Conservation (phyloP, 495 filamentous ascomycete species). For the Melanomma pulvis-pyrius region DNA sequence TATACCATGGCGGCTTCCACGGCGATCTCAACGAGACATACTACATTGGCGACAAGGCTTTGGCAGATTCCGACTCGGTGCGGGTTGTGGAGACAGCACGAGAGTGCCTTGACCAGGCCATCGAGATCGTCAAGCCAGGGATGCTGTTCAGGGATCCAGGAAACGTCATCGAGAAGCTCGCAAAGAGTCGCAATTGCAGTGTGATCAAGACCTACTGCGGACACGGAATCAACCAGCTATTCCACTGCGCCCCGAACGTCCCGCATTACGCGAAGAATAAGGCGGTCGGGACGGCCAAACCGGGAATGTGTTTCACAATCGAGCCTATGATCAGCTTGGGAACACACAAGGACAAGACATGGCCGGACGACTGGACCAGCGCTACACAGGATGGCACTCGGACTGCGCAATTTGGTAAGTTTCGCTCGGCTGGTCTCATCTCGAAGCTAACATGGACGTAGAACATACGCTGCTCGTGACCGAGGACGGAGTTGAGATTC, state of each 20-base stretch:
- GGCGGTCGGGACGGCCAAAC: constrained; percentile 48
- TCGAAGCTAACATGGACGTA: constrained; percentile 40
- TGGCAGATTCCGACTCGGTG: constrained; percentile 46
- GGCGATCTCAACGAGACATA: constrained; percentile 52
- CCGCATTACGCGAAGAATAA: constrained; percentile 55
- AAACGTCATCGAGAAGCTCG: constrained; percentile 49
- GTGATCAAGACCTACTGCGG: constrained; percentile 51
- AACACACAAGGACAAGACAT: constrained; percentile 49
- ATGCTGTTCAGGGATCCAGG: constrained; percentile 49
- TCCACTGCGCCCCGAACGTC: constrained; percentile 49
- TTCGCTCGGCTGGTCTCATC: not conserved
- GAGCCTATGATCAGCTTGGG: constrained; percentile 52
- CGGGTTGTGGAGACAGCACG: constrained; percentile 48
- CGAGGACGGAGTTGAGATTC: constrained; percentile 86
- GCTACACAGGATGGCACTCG: constrained; percentile 46
- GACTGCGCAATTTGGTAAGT: constrained; percentile 51
- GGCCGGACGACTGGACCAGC: constrained; percentile 54
- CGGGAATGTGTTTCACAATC: constrained; percentile 51
- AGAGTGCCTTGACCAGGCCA: constrained; percentile 47
- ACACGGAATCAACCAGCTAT: constrained; percentile 50
- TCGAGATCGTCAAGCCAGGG: constrained; percentile 50
- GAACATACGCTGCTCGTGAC: constrained; percentile 96
- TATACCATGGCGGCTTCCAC: constrained; percentile 52
- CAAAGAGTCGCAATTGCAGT: constrained; percentile 44
- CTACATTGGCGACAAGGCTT: constrained; percentile 47